These are phyloP conservation scores for Kandelia obovata DNA, from an alignment of 345 rosid species.

Conservation along the genomic window DNA sequence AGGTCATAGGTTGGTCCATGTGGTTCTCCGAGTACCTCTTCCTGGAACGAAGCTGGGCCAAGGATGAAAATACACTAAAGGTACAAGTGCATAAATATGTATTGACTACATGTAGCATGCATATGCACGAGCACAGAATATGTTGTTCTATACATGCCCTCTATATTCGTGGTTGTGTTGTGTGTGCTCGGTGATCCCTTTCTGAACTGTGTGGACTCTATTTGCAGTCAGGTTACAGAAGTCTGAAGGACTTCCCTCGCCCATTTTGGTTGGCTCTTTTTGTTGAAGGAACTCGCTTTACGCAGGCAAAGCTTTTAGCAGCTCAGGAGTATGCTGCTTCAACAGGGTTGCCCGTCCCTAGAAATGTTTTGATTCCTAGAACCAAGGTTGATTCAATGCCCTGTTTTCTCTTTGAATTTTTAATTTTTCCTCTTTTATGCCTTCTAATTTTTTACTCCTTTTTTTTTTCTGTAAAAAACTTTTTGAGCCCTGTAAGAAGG, in stretches of 20 bases:
- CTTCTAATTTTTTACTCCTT: too few relatives aligned
- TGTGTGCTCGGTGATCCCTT: background rate
- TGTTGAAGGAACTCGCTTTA: conserved; percentile 98
- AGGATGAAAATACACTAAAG: conserved; percentile 92
- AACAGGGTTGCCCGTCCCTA: conserved; percentile 76
- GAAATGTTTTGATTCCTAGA: conserved; percentile 96
- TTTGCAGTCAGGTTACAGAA: conserved; percentile 83
- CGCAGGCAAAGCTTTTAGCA: conserved; percentile 91
- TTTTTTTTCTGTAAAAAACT: too few relatives aligned
- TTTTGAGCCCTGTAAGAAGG: too few relatives aligned
- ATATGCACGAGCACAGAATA: too few relatives aligned
- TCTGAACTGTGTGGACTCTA: conserved; percentile 4
- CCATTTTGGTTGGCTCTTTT: conserved; percentile 99
- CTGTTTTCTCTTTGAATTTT: background rate
- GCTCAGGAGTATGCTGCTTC: conserved; percentile 96
- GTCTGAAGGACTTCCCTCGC: conserved; percentile 73
- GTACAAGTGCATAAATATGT: conserved; percentile 18
- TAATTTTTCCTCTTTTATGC: background rate
- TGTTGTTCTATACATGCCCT: background rate
- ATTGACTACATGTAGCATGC: background rate
- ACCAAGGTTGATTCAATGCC: conserved; percentile 53
- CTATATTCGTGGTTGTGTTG: background rate
- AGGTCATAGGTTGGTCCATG: conserved; percentile 99
- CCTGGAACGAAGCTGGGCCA: conserved; percentile 92
- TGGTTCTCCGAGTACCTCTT: conserved; percentile 99